Base-by-base conservation (phyloP, 768 basidiomycete species). In the Kwoniella botswanensis region DNA sequence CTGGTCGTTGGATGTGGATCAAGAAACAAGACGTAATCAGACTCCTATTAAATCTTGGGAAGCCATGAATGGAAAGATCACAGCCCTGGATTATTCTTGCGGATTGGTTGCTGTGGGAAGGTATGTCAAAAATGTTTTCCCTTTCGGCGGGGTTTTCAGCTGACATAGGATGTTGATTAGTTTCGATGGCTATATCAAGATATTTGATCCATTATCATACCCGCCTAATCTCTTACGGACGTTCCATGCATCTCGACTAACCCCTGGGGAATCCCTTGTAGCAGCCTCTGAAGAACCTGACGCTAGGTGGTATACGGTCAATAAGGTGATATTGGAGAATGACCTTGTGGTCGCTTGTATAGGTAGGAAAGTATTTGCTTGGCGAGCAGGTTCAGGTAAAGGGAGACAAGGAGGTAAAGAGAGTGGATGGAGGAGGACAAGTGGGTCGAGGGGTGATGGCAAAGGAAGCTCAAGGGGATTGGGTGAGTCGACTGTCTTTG, bases 321-420 rank as follows among this genome's bases (percentile, higher is more conserved):
- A 82, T 67, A 72, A 78, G 26, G 73, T 82, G 53, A 71, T 81
- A 29, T 70, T 82, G 22, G 82, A 81, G 66, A 76, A 81, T 43
- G 82, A 82, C 61, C 71, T 82, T 64, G 67, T 81, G 29, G 79
- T 81, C 5, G 82, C 82, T 17, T 66, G 65, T 29, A 72, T 82
- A 43, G 82, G 82, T 11, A 56, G 68, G 22, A 73, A 74, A 43
- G 75, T 82, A 12, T 72, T 81, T 24, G 77, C 75, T 22, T 82
- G 82, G 82, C 57, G 76, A 29, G 82, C 82, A 1, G 82, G 82
- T 12, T 73, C 69, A 21, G 73, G 72, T 0, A 82, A 79, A 69
- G 69, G 74, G 13, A 67, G 76, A 24, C 67, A 72, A 24, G 61
- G 61, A 1, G 74, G 73, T 5, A 75, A 78, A 71, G 74, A 71